Evolutionary conservation across 2,329 filamentous ascomycete species (phyloP), one percentile per base, ranked within the genome.

Genomic region (Nemania sp.): DNA sequence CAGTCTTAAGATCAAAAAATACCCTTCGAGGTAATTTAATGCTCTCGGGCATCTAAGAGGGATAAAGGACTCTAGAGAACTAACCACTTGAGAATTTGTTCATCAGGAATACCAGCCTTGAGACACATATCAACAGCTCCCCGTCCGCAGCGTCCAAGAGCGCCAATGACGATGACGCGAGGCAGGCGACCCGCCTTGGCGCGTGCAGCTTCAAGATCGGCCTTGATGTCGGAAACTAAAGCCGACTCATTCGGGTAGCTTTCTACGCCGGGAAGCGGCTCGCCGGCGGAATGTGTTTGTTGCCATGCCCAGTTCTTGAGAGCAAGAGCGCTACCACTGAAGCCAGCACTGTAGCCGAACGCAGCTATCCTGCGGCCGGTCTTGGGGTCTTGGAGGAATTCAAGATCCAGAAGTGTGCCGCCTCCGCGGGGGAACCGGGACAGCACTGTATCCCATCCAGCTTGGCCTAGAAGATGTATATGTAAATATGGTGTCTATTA

Each of bases 261-360:
- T 73, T 86, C 86, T 20, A 92, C 86, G 64, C 87, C 85, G 8
- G 90, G 89, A 67, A 95, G 87, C 60, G 89, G 87, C 79, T 89
- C 84, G 66, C 87, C 87, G 52, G 53, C 62, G 20, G 90, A 87
- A 80, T 94, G 87, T 51, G 87, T 87, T 70, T 95, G 85, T 81
- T 97, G 93, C 87, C 90, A 92, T 11, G 92, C 89, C 93, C 94
- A 97, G 52, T 90, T 89, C 86, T 94, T 87, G 45, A 97, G 80
- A 27, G 91, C 92, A 59, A 94, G 83, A 8, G 92, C 92, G 47
- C 91, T 87, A 38, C 90, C 89, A 4, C 91, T 89, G 77, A 92
- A 96, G 22, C 93, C 93, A 32, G 93, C 93, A 69, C 90, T 88
- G 80, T 90, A 92, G 15, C 90, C 87, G 74, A 93, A 93, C 0